Percentiles rank a stretch among this genome's conserved stretches.
Evolutionary conservation across 805 yeast genomes (phyloP).

Genomic region (Grigorovia transvaalensis): DNA sequence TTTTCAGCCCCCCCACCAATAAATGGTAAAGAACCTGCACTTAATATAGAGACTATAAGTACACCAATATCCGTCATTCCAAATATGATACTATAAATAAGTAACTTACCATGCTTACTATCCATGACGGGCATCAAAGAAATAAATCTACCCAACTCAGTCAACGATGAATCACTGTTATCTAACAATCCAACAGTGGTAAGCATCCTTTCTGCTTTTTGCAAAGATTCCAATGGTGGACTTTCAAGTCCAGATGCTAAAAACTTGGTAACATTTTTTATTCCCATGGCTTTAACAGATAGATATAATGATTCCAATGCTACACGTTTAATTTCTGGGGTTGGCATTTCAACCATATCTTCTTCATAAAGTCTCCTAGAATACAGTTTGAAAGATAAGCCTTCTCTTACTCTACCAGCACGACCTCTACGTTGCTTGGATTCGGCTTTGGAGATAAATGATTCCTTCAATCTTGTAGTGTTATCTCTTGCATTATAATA

Average conservation of each 20-base stretch:
- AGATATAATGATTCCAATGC: slow-evolving; percentile 75
- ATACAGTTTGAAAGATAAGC: slow-evolving; percentile 72
- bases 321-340: slow-evolving; percentile 82
- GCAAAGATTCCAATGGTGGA: slow-evolving; percentile 39
- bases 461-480: slow-evolving; percentile 61
- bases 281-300: slow-evolving; percentile 82
- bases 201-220: slow-evolving; percentile 37
- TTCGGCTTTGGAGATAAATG: slow-evolving; percentile 87
- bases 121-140: slow-evolving; percentile 78
- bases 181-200: slow-evolving; percentile 65
- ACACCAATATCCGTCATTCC: slow-evolving; percentile 70
- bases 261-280: slow-evolving; percentile 58
- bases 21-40: slow-evolving; percentile 63
- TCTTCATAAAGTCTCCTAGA: slow-evolving; percentile 48
- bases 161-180: slow-evolving; percentile 36
- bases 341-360: slow-evolving; percentile 58
- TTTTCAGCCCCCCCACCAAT: slow-evolving; percentile 46
- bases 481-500: slow-evolving; percentile 58
- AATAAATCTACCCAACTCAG: slow-evolving; percentile 71
- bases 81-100: slow-evolving; percentile 71
- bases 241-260: slow-evolving; percentile 72
- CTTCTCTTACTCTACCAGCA: slow-evolving; percentile 89
- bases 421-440: slow-evolving; percentile 89
- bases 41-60: slow-evolving; percentile 69
- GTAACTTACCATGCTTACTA: slow-evolving; percentile 70